Evolutionary conservation across 192 early-diverging fungal genomes (phyloP).

Genomic region (Rhizophagus sp.): DNA sequence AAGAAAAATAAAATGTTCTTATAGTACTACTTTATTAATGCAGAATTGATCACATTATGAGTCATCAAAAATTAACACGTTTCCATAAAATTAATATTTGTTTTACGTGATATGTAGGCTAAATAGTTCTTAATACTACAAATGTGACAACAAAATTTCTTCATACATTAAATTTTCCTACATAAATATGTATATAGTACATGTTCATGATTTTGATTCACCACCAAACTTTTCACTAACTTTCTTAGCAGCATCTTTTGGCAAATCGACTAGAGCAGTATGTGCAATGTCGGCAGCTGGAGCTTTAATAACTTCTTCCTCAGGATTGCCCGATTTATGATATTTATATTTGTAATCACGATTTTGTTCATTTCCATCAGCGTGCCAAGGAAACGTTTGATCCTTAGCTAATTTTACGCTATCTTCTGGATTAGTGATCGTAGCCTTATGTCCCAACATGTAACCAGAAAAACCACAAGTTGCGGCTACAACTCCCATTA

Average conservation of each 20-base stretch:
- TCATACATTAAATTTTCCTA: too few species aligned
- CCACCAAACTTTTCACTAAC: neutral
- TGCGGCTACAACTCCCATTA: constrained; percentile 25
- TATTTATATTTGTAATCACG: constrained; percentile 32
- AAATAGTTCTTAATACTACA: too few species aligned
- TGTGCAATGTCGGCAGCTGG: constrained; percentile 31
- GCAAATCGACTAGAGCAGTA: constrained; percentile 20
- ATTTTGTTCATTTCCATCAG: neutral
- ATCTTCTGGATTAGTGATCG: constrained; percentile 6
- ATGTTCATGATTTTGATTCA: too few species aligned
- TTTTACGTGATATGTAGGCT: too few species aligned
- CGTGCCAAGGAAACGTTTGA: constrained; percentile 27
- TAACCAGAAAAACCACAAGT: constrained; percentile 27
- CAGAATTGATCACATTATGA: too few species aligned
- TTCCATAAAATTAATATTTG: too few species aligned
- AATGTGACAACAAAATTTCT: too few species aligned
- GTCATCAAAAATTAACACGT: too few species aligned
- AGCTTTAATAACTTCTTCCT: neutral
- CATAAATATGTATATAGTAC: too few species aligned
- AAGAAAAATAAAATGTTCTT: too few species aligned
- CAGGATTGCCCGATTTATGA: constrained; percentile 23
- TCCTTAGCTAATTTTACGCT: constrained; percentile 15
- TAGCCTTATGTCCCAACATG: constrained; percentile 28
- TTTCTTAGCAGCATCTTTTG: neutral
- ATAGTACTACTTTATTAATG: too few species aligned